Evolutionary conservation across 108 stramenopile genomes (phyloP), one percentile per base, ranked within the genome.

Genomic region (Asterionellopsis glacialis): DNA sequence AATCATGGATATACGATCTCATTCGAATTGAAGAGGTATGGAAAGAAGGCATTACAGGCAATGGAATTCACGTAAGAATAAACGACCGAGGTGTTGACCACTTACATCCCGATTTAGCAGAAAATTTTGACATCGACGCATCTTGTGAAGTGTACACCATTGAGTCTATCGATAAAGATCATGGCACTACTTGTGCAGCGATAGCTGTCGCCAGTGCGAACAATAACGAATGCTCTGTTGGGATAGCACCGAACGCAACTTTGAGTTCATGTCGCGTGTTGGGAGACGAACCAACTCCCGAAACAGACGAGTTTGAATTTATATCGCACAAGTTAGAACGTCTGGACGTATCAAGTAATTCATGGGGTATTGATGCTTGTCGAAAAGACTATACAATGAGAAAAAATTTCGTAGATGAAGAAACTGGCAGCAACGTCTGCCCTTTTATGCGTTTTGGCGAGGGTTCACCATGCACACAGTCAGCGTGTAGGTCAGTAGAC

Each of bases 71-170:
- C 3, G 51, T 74, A 5, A 45, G 73, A 40, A 50, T 74, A n/a
- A 74, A 74, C 51, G 73, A 74, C 41, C 63, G 45, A 9, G 73
- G 67, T 16, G 57, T 74, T 15, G 73, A 74, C 24, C 26, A 26
- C 22, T 47, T 1, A 15, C 40, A 57, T 42, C 0, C 47, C 13
- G 73, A 68, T 40, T 64, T 74, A 9, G 16, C 13, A 24, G 58
- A 27, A 19, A 38, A 63, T 23, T 59, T 59, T 33, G 73, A 74
- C 45, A 19, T 43, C 27, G 50, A 63, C 19, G 53, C 62, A 24
- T 74, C 73, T 15, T 74, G 73, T 60, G 47, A 23, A 7, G 1
- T 24, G 0, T 70, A 66, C 28, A 53, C 16, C 50, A 55, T 23
- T 14, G 13, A 38, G 23, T 33, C 13, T 19, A 18, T 41, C 11